phyloP scores from a whole-genome alignment of 805 yeast genomes.

The Cyberlindnera americana region DNA sequence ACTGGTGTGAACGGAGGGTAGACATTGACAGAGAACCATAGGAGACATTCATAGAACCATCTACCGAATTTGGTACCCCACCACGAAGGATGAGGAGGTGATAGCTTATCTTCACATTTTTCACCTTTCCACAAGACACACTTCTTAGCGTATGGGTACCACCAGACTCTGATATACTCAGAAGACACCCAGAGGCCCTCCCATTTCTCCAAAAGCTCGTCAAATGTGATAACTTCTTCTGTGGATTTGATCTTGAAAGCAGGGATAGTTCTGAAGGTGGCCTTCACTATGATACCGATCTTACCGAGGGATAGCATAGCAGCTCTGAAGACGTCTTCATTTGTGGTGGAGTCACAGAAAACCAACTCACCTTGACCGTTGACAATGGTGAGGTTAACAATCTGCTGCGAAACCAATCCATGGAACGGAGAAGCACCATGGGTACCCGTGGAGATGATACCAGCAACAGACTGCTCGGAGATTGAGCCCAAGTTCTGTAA shows the following conservation, averaged over 20 bases:
- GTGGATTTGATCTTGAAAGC: conserved; percentile 73
- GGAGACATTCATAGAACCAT: conserved; percentile 68
- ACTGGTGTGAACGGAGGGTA: conserved; percentile 76
- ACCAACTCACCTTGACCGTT: conserved; percentile 73
- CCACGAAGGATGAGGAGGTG: conserved; percentile 72
- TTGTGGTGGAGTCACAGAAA: conserved; percentile 46
- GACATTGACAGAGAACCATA: conserved; percentile 75
- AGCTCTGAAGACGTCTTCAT: conserved; percentile 71
- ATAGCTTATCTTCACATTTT: conserved; percentile 62
- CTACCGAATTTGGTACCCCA: conserved; percentile 82
- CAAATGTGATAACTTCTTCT: conserved; percentile 79
- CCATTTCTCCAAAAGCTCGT: conserved; percentile 68
- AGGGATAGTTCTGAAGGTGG: conserved; percentile 82
- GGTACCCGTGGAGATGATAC: conserved; percentile 95
- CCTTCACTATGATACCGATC: conserved; percentile 83
- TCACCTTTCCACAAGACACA: conserved; percentile 90
- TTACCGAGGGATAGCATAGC: conserved; percentile 85
- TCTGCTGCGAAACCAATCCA: conserved; percentile 84
- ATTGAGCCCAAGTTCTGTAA: conserved; percentile 92
- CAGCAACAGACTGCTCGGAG: conserved; percentile 90
- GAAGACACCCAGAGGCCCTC: conserved; percentile 79
- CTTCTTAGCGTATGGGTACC: conserved; percentile 90
- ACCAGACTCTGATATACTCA: conserved; percentile 94
- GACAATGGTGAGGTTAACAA: conserved; percentile 72
- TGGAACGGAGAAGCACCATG: conserved; percentile 95